phyloP scores from a whole-genome alignment of 2,329 filamentous ascomycete species.

The Trichophyton mentagrophytes region DNA sequence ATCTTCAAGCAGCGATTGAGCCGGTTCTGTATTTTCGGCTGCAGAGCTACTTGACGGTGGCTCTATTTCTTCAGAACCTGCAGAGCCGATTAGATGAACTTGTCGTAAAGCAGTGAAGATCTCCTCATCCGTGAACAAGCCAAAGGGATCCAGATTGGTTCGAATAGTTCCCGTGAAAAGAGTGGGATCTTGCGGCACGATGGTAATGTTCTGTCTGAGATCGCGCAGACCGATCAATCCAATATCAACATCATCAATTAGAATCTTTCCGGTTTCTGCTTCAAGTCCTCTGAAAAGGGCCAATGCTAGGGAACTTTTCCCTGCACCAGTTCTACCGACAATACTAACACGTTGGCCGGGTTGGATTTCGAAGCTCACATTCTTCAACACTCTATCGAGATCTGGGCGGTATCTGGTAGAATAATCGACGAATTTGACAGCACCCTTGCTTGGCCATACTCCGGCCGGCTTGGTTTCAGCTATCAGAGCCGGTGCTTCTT shows the following conservation, averaged over 20 bases:
- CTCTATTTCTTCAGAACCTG: conserved; percentile 17
- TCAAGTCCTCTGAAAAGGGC: conserved; percentile 90
- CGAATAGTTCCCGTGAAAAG: conserved; percentile 86
- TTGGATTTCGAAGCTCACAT: conserved; percentile 74
- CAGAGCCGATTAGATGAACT: conserved; percentile 62
- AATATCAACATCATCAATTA: conserved; percentile 87
- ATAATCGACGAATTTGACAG: conserved; percentile 79
- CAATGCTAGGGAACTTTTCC: conserved; percentile 87
- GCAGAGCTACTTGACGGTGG: conserved; percentile 16
- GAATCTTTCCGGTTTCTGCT: conserved; percentile 74
- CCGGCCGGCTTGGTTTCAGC: conserved; percentile 62
- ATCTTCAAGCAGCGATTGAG: background rate
- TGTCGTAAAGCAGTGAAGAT: conserved; percentile 76
- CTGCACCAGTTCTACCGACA: conserved; percentile 86
- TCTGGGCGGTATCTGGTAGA: conserved; percentile 79
- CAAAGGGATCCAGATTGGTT: conserved; percentile 86
- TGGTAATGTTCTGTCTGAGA: conserved; percentile 84
- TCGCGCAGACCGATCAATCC: conserved; percentile 83
- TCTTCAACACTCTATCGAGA: conserved; percentile 71
- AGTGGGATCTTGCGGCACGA: conserved; percentile 89
- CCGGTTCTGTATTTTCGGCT: background rate
- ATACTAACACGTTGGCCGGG: conserved; percentile 89
- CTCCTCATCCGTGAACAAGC: conserved; percentile 74
- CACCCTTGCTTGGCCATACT: conserved; percentile 75
- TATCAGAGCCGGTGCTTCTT: conserved; percentile 69